These are phyloP conservation scores for Hortaea werneckii DNA, from an alignment of 2,329 filamentous ascomycete species.

Conservation along the genomic window DNA sequence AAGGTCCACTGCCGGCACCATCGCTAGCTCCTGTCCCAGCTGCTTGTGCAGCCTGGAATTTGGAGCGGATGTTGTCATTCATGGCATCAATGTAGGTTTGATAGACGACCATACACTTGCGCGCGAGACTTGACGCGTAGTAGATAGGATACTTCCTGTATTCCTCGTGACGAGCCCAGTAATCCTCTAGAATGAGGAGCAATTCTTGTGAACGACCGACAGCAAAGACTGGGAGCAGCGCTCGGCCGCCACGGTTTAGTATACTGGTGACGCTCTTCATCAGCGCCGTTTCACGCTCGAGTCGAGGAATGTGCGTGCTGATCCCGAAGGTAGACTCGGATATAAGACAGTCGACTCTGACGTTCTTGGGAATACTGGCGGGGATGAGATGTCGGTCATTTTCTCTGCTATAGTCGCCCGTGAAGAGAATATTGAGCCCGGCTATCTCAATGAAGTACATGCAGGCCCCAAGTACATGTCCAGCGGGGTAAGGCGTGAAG, in stretches of 20 bases:
- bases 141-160: constrained; percentile 90
- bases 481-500: constrained; percentile 92
- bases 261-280: constrained; percentile 94
- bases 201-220: constrained; percentile 89
- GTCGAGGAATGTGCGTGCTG: constrained; percentile 78
- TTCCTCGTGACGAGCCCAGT: constrained; percentile 83
- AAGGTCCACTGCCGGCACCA: constrained; percentile 65
- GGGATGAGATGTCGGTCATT: constrained; percentile 93
- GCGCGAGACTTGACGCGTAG: constrained; percentile 88
- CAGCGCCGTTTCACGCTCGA: constrained; percentile 86
- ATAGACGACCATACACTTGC: constrained; percentile 97
- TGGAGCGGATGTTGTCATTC: constrained; percentile 97
- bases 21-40: constrained; percentile 34
- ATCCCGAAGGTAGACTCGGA: constrained; percentile 97
- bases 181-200: constrained; percentile 89
- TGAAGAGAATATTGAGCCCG: constrained; percentile 93
- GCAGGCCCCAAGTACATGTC: constrained; percentile 93
- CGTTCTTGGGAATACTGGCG: constrained; percentile 74
- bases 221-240: constrained; percentile 90
- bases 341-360: constrained; percentile 93
- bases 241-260: constrained; percentile 81
- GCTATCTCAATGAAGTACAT: constrained; percentile 99
- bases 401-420: constrained; percentile 92
- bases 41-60: constrained; percentile 71
- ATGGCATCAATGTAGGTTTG: constrained; percentile 97